Evolutionary conservation across 495 filamentous ascomycete species (phyloP), one percentile per base, ranked within the genome.

Genomic region (Aspergillus conjunctus): DNA sequence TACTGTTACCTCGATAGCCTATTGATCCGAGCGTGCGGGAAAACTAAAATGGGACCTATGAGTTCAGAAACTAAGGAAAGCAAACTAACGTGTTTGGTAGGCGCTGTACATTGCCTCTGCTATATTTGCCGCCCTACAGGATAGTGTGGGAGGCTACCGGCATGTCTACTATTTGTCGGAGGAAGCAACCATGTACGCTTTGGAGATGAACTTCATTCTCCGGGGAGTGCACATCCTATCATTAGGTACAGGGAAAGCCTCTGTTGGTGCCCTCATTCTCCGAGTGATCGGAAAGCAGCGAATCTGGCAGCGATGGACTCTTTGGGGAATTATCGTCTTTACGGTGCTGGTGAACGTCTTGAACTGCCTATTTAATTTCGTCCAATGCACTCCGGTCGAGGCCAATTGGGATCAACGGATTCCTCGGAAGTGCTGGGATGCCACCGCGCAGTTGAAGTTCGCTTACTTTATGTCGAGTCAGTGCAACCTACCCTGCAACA

Each of bases 381-480:
- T 51, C 8, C 49, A 51, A 51, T 51, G 49, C 21, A 30, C 7
- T 4, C 49, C 49, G 5, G 49, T 51, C 4, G 22, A 51, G 21
- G 49, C 49, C 11, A 51, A 51, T 32, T 51, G 49, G 49, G 30
- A 51, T 32, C 21, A 9, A 15, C 21, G 17, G 21, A 32, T 51
- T 32, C 21, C 21, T 31, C 7, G 49, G 12, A 32, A 32, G 12
- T 51, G 49, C 30, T 51, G 49, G 49, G 6, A 51, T 32, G 20
- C 2, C 12, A 31, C 11, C 9, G 49, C 49, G 22, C 49, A 51
- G 49, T 17, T 51, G 11, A 51, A 51, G 22, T 51, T 51, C 17
- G 49, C 49, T 32, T 51, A 51, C 30, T 51, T 51, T 14, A 51
- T 51, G 49, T 51, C 49, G 7, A 32, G 49, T 51, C 11, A 41